Conservation (phyloP, 176 grass and related monocot species). For the Rhipidocladum racemiflorum region DNA sequence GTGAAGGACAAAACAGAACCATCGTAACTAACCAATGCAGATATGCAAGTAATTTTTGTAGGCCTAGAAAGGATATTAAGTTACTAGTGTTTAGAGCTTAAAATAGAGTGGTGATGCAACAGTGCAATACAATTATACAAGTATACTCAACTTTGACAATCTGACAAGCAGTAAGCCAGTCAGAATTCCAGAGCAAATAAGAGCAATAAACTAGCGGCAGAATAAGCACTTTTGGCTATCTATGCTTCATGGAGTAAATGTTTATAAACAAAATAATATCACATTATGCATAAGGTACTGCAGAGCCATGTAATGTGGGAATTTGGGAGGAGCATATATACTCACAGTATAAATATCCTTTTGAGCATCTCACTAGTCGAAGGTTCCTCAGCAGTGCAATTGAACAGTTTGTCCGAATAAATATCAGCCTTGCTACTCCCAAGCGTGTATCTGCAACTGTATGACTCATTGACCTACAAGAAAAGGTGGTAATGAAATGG, state of each 20-base stretch:
- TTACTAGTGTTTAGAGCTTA: neutral
- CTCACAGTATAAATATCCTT: slow-evolving; percentile 83
- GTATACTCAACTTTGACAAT: neutral
- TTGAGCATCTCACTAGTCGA: slow-evolving; percentile 64
- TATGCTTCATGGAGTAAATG: slow-evolving; percentile 1
- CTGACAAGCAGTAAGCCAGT: neutral
- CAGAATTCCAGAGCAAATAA: neutral
- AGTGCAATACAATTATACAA: neutral
- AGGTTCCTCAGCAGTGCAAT: slow-evolving; percentile 77
- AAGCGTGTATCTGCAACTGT: slow-evolving; percentile 72
- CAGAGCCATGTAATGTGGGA: neutral
- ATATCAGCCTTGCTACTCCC: slow-evolving; percentile 84
- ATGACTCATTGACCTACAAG: slow-evolving; percentile 90
- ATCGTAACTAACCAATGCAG: neutral
- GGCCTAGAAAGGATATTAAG: neutral
- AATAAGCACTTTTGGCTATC: slow-evolving; percentile 7
- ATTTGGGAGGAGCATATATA: slow-evolving; percentile 13
- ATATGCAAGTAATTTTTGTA: neutral
- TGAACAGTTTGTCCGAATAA: slow-evolving; percentile 67
- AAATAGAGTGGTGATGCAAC: neutral
- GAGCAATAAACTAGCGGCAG: neutral
- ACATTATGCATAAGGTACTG: neutral
- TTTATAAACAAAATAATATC: neutral
- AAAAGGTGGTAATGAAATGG: slow-evolving; percentile 17
- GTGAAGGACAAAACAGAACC: neutral